Evolutionary conservation across 2,329 filamentous ascomycete species (phyloP).

Genomic region (Phialophora verrucosa): DNA sequence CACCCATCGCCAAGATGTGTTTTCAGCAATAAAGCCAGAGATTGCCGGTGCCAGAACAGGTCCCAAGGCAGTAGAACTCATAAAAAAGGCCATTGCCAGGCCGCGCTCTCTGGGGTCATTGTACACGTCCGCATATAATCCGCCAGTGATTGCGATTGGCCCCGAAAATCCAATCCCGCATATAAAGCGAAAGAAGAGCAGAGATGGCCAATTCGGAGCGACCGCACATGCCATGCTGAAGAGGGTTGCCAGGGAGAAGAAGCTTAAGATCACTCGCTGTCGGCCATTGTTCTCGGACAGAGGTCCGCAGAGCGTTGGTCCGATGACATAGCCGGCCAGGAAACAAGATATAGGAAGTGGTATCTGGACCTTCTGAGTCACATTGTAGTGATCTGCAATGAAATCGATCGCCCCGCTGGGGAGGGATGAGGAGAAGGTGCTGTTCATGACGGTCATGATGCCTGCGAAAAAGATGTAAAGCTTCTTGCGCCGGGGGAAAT

Average conservation of each 20-base stretch:
- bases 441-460: slow-evolving; percentile 48
- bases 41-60: slow-evolving; percentile 53
- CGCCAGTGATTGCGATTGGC: slow-evolving; percentile 52
- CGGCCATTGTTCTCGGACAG: slow-evolving; percentile 52
- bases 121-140: slow-evolving; percentile 56
- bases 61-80: slow-evolving; percentile 50
- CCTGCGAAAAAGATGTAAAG: slow-evolving; percentile 46
- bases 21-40: slow-evolving; percentile 51
- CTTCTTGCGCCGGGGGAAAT: slow-evolving; percentile 43
- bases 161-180: slow-evolving; percentile 50
- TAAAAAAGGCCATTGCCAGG: slow-evolving; percentile 50
- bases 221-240: slow-evolving; percentile 52
- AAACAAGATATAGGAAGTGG: slow-evolving; percentile 51
- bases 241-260: slow-evolving; percentile 53
- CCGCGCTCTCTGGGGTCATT: slow-evolving; percentile 49
- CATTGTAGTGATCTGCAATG: slow-evolving; percentile 44
- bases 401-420: slow-evolving; percentile 48
- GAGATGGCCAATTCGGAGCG: slow-evolving; percentile 49
- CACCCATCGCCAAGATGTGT: slow-evolving; percentile 53
- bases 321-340: slow-evolving; percentile 50
- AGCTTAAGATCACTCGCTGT: slow-evolving; percentile 53
- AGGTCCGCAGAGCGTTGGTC: slow-evolving; percentile 51
- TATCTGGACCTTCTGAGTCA: slow-evolving; percentile 43
- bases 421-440: slow-evolving; percentile 47
- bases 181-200: slow-evolving; percentile 52